These are phyloP conservation scores for Hemisphaericaspora subhashii DNA, from an alignment of 1,139 yeast species.

Conservation along the genomic window DNA sequence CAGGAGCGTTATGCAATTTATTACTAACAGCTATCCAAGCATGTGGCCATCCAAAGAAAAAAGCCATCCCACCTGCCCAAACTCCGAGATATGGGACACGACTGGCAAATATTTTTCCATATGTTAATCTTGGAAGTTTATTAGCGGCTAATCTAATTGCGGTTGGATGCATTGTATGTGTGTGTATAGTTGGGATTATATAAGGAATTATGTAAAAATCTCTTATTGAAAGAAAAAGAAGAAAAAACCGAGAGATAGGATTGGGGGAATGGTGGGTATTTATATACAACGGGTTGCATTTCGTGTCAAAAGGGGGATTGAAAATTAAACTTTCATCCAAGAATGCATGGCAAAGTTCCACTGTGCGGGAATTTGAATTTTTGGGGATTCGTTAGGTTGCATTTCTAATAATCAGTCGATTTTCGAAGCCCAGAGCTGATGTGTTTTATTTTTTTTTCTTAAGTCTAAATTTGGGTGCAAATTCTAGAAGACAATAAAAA, in stretches of 20 bases:
- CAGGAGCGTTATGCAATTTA: constrained; percentile 28
- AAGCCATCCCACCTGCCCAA: constrained; percentile 30
- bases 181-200: not conserved
- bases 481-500: constrained; percentile 3
- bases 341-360: too few species aligned
- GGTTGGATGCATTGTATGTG: constrained; percentile 12
- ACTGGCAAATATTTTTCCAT: constrained; percentile 20
- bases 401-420: constrained; percentile 10
- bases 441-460: not conserved
- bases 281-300: too few species aligned
- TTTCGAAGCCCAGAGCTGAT: constrained; percentile 4
- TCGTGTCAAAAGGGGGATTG: too few species aligned
- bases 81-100: constrained; percentile 33
- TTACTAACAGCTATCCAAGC: constrained; percentile 25
- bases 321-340: too few species aligned
- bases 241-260: not conserved
- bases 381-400: not conserved
- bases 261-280: not conserved
- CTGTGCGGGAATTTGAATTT: too few species aligned
- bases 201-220: not conserved
- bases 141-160: constrained; percentile 9
- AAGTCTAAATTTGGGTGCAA: constrained; percentile 5
- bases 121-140: constrained; percentile 19
- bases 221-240: not conserved
- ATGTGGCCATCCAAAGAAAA: constrained; percentile 43